Conservation (phyloP, 176 grass and related monocot genomes). For the Bolboschoenus planiculmis region DNA sequence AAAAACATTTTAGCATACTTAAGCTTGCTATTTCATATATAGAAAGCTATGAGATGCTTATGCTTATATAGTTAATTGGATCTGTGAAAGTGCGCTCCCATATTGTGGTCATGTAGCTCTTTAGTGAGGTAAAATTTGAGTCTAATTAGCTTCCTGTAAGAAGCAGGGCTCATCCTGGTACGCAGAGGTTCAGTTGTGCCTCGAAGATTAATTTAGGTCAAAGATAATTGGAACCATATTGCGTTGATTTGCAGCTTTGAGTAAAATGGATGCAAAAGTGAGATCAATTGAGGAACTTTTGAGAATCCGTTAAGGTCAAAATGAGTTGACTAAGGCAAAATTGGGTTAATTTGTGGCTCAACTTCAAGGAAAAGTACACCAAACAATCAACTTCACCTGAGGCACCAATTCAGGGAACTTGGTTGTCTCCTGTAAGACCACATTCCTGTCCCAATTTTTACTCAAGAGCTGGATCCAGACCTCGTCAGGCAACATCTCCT, state of each 20-base stretch:
- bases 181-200: neutral
- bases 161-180: neutral
- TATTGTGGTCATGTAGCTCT: neutral
- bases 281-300: no score
- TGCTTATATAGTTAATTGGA: neutral
- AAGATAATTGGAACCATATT: neutral
- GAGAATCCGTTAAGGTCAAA: neutral
- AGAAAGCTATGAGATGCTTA: neutral
- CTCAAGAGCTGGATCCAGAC: constrained; percentile 54
- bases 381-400: constrained; percentile 44
- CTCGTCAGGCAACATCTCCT: constrained; percentile 69
- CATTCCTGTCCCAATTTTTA: constrained; percentile 63
- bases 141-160: neutral
- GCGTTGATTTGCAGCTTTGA: neutral
- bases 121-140: neutral
- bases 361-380: neutral
- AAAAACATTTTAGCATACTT: neutral
- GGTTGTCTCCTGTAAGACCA: constrained; percentile 70
- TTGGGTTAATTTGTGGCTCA: neutral
- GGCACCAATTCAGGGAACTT: constrained; percentile 52
- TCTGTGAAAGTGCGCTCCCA: neutral
- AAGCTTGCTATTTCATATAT: neutral
- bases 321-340: neutral
- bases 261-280: neutral
- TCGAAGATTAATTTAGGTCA: neutral